These are phyloP conservation scores for Fraxinus excelsior DNA, from an alignment of 257 asterid genomes.

Conservation along the genomic window DNA sequence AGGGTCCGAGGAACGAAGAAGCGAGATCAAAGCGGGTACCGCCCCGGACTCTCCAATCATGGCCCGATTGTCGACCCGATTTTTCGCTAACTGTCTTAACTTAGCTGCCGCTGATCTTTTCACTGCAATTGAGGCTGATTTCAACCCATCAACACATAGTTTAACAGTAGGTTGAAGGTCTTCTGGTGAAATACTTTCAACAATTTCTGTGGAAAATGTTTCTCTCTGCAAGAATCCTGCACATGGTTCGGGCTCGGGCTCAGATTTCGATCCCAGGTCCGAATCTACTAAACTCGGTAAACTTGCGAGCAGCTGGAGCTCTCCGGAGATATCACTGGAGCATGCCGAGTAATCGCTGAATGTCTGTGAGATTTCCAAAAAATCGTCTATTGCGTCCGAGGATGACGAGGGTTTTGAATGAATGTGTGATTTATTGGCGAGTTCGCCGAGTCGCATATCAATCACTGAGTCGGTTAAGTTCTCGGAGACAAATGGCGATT, in stretches of 20 bases:
- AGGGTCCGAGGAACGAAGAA: conserved; percentile 63
- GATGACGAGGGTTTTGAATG: conserved; percentile 22
- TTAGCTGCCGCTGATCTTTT: conserved; percentile 70
- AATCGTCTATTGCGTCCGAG: conserved; percentile 20
- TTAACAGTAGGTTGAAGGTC: conserved; percentile 66
- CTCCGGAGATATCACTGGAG: conserved; percentile 76
- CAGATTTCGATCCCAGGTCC: conserved; percentile 16
- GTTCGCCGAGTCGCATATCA: conserved; percentile 57
- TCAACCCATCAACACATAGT: conserved; percentile 56
- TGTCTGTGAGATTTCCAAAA: conserved; percentile 47
- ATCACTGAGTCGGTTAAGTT: conserved; percentile 51
- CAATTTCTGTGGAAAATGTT: conserved; percentile 61
- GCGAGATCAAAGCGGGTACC: conserved; percentile 50
- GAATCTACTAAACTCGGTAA: conserved; percentile 29
- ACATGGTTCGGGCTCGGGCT: conserved; percentile 48
- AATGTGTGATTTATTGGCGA: conserved; percentile 34
- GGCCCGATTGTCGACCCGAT: conserved; percentile 68
- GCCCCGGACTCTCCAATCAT: conserved; percentile 72
- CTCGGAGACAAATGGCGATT: conserved; percentile 32
- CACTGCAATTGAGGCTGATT: conserved; percentile 50
- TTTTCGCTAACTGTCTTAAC: conserved; percentile 55
- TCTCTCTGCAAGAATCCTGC: conserved; percentile 56
- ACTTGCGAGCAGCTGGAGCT: conserved; percentile 55
- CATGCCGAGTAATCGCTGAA: conserved; percentile 59
- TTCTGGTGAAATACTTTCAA: conserved; percentile 63